Conservation (phyloP, 108 stramenopile species). For the Nannochloropsis granulata region DNA sequence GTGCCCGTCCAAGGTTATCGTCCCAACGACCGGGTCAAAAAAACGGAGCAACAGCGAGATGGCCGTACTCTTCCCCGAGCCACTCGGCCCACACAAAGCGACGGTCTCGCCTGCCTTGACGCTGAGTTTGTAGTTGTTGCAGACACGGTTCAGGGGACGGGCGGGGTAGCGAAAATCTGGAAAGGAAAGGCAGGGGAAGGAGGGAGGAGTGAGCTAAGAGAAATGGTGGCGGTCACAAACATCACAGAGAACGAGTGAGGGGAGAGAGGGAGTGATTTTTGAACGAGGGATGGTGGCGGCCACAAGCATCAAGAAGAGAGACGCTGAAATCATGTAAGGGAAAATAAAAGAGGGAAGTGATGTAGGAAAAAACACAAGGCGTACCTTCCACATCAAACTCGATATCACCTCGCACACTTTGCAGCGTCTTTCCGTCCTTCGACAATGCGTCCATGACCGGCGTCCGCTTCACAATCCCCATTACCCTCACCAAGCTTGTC, state of each 20-base stretch:
- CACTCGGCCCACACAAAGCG: constrained; percentile 59
- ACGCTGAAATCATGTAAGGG: neutral
- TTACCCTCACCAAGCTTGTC: neutral
- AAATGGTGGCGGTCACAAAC: too few relatives aligned
- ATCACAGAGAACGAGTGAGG: too few relatives aligned
- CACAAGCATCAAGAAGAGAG: neutral
- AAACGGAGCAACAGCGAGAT: constrained; percentile 53
- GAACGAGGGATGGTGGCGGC: too few relatives aligned
- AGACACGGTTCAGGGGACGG: neutral
- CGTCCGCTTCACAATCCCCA: neutral
- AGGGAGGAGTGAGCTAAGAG: neutral
- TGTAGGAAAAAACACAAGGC: neutral
- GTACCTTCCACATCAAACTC: neutral
- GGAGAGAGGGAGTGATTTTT: neutral
- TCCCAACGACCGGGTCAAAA: constrained; percentile 48
- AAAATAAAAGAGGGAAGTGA: neutral
- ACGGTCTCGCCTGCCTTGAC: constrained; percentile 55
- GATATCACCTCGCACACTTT: neutral
- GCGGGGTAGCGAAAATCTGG: neutral
- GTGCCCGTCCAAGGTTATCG: constrained; percentile 56
- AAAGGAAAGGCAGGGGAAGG: neutral
- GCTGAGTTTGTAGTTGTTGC: constrained; percentile 6
- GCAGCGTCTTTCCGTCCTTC: neutral
- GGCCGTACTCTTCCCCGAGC: constrained; percentile 55
- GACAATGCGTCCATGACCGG: neutral